Percentiles rank a stretch among this genome's conserved stretches.
These are phyloP conservation scores for Lipomyces yamanashiensis DNA, from an alignment of 805 yeast species.

Conservation along the genomic window DNA sequence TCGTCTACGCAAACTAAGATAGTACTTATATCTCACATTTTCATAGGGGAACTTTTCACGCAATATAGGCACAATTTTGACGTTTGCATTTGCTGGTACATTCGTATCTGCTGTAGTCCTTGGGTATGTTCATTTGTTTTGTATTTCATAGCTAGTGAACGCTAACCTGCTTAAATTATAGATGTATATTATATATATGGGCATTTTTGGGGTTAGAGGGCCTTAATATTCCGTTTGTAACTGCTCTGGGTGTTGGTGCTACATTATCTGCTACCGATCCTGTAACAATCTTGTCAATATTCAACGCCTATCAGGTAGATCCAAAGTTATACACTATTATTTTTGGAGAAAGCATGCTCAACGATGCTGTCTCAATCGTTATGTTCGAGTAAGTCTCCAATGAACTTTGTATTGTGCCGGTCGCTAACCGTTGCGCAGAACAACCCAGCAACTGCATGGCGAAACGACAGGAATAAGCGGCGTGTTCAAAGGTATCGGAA, in stretches of 20 bases:
- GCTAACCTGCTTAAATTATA: background rate
- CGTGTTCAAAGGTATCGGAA: conserved; percentile 91
- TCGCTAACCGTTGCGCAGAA: conserved; percentile 43
- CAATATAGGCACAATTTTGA: conserved; percentile 86
- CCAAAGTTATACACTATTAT: conserved; percentile 96
- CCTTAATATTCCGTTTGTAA: conserved; percentile 85
- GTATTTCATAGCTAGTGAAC: background rate
- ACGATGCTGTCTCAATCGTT: conserved; percentile 97
- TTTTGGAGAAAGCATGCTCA: conserved; percentile 92
- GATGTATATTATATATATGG: conserved; percentile 79
- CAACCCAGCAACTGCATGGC: conserved; percentile 95
- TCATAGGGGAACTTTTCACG: conserved; percentile 82
- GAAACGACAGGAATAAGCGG: conserved; percentile 73
- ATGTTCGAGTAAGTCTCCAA: conserved; percentile 70
- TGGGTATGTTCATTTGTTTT: conserved; percentile 51
- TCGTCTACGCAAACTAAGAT: too few species aligned
- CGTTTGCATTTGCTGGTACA: conserved; percentile 97
- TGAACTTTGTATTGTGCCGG: background rate
- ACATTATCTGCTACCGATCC: conserved; percentile 98
- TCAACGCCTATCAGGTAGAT: conserved; percentile 96
- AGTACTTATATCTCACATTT: background rate
- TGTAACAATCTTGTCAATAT: conserved; percentile 92
- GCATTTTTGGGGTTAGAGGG: conserved; percentile 90
- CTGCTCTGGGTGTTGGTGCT: conserved; percentile 96
- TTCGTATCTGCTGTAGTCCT: conserved; percentile 87